Evolutionary conservation across 1,284 basidiomycete species (phyloP).

Genomic region (Apiotrichum porosum): DNA sequence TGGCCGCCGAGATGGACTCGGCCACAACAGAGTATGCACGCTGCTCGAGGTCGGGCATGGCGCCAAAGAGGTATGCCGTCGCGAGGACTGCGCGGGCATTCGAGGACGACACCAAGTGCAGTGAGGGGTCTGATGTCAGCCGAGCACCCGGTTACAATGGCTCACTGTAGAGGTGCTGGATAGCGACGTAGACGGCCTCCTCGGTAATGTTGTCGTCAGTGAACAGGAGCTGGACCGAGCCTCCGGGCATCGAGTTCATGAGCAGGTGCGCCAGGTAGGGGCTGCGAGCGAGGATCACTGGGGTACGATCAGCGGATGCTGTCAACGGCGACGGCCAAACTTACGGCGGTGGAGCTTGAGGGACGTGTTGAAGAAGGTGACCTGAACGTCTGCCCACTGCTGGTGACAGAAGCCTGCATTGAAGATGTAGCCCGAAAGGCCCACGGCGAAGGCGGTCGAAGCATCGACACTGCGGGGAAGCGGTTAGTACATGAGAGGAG

Average conservation of each 20-base stretch:
- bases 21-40: conserved; percentile 72
- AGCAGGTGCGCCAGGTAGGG: conserved; percentile 79
- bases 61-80: conserved; percentile 71
- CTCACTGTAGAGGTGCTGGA: conserved; percentile 45
- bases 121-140: conserved; percentile 23
- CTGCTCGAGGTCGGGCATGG: conserved; percentile 72
- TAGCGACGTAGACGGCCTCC: conserved; percentile 52
- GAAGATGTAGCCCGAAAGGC: conserved; percentile 26
- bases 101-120: conserved; percentile 56
- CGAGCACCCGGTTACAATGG: not conserved
- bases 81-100: conserved; percentile 78
- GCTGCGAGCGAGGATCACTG: conserved; percentile 76
- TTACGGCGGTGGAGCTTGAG: conserved; percentile 43
- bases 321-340: conserved; percentile 8
- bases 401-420: conserved; percentile 36
- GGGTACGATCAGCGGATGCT: conserved; percentile 24
- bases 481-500: not conserved
- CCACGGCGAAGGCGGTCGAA: conserved; percentile 7
- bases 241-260: conserved; percentile 58
- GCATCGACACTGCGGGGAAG: not conserved
- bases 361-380: conserved; percentile 34
- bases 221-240: conserved; percentile 65
- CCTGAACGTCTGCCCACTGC: conserved; percentile 39
- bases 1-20: conserved; percentile 66
- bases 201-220: conserved; percentile 72